Conservation (phyloP, 2,329 filamentous ascomycete species). For the Fusarium sp. region DNA sequence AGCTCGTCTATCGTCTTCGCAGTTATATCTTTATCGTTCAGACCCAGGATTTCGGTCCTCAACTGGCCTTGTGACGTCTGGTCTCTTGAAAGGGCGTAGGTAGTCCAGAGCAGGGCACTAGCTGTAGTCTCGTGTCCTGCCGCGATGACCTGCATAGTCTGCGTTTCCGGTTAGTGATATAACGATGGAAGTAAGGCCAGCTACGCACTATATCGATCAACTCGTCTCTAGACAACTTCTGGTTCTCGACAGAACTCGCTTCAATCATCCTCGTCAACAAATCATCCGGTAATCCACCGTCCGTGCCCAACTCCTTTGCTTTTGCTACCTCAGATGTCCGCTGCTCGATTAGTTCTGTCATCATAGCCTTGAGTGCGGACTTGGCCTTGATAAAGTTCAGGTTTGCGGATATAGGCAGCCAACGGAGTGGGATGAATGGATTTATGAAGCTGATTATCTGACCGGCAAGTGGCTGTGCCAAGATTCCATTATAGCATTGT, state of each 20-base stretch:
- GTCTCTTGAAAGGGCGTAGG: slow-evolving; percentile 8
- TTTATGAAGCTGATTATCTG: slow-evolving; percentile 23
- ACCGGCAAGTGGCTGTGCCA: slow-evolving; percentile 1
- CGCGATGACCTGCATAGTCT: slow-evolving; percentile 26
- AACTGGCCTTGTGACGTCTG: not conserved
- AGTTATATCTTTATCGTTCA: not conserved
- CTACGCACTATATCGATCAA: slow-evolving; percentile 18
- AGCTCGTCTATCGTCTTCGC: slow-evolving; percentile 9
- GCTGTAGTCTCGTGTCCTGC: slow-evolving; percentile 26
- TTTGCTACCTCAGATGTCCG: not conserved
- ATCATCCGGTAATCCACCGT: not conserved
- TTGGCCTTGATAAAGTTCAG: slow-evolving; percentile 13
- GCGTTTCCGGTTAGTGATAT: rapidly evolving
- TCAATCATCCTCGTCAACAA: slow-evolving; percentile 25
- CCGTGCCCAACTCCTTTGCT: not conserved
- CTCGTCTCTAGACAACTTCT: slow-evolving; percentile 16
- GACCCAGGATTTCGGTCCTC: not conserved
- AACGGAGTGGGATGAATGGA: slow-evolving; percentile 9
- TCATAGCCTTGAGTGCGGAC: slow-evolving; percentile 5
- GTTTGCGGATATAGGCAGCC: slow-evolving; percentile 15
- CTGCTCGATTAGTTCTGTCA: slow-evolving; percentile 14
- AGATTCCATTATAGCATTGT: slow-evolving; percentile 11
- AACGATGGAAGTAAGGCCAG: rapidly evolving
- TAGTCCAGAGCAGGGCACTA: not conserved
- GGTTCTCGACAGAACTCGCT: not conserved